Base-by-base conservation (phyloP, 768 basidiomycete species). In the Tricholoma bakamatsutake region DNA sequence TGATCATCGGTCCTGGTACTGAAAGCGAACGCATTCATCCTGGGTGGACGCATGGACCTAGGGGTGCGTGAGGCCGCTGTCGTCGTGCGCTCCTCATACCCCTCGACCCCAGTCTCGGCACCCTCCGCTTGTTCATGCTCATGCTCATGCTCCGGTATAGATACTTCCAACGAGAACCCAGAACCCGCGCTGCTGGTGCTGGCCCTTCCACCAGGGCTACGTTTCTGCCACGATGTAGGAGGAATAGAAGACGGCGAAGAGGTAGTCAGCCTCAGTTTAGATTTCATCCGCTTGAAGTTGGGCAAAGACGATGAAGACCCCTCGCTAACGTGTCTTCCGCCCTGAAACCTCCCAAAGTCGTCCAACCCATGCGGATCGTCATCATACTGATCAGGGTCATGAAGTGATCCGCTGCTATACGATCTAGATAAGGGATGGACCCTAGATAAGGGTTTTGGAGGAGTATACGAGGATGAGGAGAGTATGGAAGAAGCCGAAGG, bases 401-500 rank as follows among this genome's bases (percentile, higher is more conserved):
- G 39, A n/a, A 53, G 40, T 2, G 52, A 42, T 3, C 40, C 52
- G 21, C 39, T 18, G 52, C 52, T 53, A 54, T 69, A 71, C 0
- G 70, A 72, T 5, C 68, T 59, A 9, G 73, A 67, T 2, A 72
- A 61, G 0, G 74, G 71, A 53, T 73, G 73, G 6, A 50, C 59
- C 47, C 54, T 35, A 54, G 57, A 40, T 3, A 62, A 51, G 1
- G 71, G 62, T 17, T 56, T 66, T 33, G 79, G 61, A 27, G 61
- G 40, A 50, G 56, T 43, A 55, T 53, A 48, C 35, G 61, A 56
- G 50, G 33, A 35, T 0, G 67, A 59, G 5, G 69, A 64, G 10
- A 55, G 66, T 35, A 80, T 62, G 8, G 79, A 81, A 5, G 77
- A 71, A 1, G 72, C 68, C 0, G 80, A 84, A 12, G 76, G 67